Conservation (phyloP, 495 filamentous ascomycete species). For the Hypoxylon fragiforme region DNA sequence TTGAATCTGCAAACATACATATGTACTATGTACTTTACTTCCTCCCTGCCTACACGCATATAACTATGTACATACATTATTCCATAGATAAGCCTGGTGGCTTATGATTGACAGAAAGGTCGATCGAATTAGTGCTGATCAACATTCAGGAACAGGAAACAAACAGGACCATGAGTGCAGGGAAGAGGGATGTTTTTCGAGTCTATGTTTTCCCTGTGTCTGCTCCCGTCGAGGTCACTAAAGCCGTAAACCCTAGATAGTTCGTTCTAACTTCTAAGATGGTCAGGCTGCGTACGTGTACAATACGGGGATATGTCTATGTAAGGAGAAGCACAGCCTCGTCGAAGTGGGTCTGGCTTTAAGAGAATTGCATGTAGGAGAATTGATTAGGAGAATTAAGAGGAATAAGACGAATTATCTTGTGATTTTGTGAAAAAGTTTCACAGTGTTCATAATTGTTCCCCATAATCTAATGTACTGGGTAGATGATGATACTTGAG, state of each 20-base stretch:
- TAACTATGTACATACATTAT: not conserved
- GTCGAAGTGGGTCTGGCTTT: conserved; percentile 13
- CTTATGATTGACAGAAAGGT: conserved; percentile 5
- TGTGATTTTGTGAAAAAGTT: conserved; percentile 12
- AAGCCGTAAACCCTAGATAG: too few relatives aligned
- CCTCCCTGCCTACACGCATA: too few relatives aligned
- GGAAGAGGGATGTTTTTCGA: conserved; percentile 18
- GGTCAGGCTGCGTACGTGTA: conserved; percentile 16
- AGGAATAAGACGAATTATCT: too few relatives aligned
- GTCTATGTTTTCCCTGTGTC: not conserved
- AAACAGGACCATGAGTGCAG: conserved; percentile 11
- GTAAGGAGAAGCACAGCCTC: conserved; percentile 32
- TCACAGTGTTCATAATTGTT: too few relatives aligned
- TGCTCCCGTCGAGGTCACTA: too few relatives aligned
- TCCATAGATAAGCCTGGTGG: not conserved
- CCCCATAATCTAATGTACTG: too few relatives aligned
- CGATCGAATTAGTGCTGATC: conserved; percentile 24
- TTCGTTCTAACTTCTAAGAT: not conserved
- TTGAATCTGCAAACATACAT: too few relatives aligned
- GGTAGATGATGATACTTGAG: too few relatives aligned
- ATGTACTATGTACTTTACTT: too few relatives aligned
- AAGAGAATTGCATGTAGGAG: too few relatives aligned
- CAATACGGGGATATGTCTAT: conserved; percentile 6
- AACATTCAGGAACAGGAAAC: conserved; percentile 27
- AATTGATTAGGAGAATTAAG: conserved; percentile 11